Percentiles rank a stretch among this genome's conserved stretches.
phyloP scores from a whole-genome alignment of 257 asterid species.

The Nicotiana sylvestris region DNA sequence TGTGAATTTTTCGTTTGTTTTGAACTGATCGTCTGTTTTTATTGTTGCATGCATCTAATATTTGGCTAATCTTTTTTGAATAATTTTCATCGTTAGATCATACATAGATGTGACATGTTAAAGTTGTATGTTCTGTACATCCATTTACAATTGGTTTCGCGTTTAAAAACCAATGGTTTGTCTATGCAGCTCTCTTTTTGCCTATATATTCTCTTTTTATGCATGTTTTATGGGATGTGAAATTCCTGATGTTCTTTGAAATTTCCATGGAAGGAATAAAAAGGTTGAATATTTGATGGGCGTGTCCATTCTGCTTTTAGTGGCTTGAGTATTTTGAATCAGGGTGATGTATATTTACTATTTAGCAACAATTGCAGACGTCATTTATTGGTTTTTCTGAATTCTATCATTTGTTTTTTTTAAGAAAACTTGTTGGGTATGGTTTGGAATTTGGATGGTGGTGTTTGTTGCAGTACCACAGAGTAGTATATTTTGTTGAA shows the following conservation, averaged over 20 bases:
- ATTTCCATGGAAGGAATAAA: background rate
- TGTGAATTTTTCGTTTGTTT: background rate
- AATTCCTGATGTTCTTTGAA: background rate
- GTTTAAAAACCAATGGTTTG: background rate
- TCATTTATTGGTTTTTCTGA: background rate
- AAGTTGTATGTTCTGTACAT: too few relatives aligned
- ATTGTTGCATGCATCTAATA: background rate
- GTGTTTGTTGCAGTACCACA: background rate
- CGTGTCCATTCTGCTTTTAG: background rate
- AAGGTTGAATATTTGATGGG: background rate
- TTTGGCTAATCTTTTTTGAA: background rate
- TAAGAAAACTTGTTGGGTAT: background rate
- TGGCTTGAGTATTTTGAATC: background rate
- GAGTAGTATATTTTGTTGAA: too few relatives aligned
- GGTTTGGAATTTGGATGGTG: background rate
- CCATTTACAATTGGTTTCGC: background rate
- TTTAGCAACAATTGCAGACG: constrained; percentile 10
- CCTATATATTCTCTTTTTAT: background rate
- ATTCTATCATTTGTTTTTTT: constrained; percentile 1
- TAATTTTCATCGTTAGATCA: too few relatives aligned
- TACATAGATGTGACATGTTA: too few relatives aligned
- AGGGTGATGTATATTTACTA: background rate
- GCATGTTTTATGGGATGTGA: background rate
- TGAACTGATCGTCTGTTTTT: background rate
- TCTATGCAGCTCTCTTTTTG: background rate